These are phyloP conservation scores for Turnera subulata DNA, from an alignment of 345 rosid genomes.

Conservation along the genomic window DNA sequence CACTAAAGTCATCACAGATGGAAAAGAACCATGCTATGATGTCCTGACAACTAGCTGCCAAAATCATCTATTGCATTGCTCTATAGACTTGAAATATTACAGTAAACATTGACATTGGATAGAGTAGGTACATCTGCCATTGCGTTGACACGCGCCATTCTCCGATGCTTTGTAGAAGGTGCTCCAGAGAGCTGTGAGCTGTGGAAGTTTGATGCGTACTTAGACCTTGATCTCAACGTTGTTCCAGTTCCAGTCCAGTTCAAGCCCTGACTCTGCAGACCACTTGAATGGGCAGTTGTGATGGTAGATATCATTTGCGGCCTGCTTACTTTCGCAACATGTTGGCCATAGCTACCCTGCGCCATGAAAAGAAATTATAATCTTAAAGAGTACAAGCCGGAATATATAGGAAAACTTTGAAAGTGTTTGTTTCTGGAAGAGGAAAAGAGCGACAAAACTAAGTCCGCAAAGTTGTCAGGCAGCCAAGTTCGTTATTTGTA, in stretches of 20 bases:
- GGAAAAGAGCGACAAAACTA: too few relatives aligned
- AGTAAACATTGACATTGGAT: background rate
- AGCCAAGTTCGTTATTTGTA: too few relatives aligned
- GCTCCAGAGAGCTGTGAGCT: constrained; percentile 32
- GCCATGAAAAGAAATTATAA: background rate
- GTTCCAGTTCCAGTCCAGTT: constrained; percentile 22
- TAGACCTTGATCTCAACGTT: constrained; percentile 42
- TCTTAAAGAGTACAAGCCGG: too few relatives aligned
- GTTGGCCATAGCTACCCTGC: constrained; percentile 34
- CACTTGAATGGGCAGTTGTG: constrained; percentile 16
- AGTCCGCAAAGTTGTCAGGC: too few relatives aligned
- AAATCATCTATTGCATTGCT: background rate
- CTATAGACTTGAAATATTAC: background rate
- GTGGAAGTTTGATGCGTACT: constrained; percentile 41
- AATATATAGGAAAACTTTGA: too few relatives aligned
- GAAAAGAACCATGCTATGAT: background rate
- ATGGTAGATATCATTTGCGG: constrained; percentile 19
- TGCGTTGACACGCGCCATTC: constrained; percentile 47
- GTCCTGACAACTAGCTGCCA: background rate
- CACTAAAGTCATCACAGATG: background rate
- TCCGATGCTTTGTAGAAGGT: constrained; percentile 29
- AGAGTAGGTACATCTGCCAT: constrained; percentile 42
- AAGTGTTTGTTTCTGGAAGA: too few relatives aligned
- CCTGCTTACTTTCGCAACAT: constrained; percentile 20
- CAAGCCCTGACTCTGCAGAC: constrained; percentile 19